Evolutionary conservation across 352 stramenopile genomes (phyloP).

Genomic region (Phytophthora sansomeana): DNA sequence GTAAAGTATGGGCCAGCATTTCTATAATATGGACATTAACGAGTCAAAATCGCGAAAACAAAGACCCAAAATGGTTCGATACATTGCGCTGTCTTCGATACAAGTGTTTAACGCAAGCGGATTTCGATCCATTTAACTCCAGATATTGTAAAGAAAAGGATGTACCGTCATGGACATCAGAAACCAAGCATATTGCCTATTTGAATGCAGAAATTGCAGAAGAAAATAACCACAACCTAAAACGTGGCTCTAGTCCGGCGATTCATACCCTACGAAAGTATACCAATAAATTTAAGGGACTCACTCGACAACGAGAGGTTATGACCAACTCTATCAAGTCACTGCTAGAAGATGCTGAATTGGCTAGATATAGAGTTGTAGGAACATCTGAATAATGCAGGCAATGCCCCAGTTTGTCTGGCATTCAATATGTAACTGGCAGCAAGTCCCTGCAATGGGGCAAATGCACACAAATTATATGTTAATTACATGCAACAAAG

Average conservation of each 20-base stretch:
- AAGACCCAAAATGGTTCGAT: slow-evolving; percentile 5
- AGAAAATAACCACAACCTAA: background rate
- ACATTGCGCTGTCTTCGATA: background rate
- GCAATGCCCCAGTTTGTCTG: background rate
- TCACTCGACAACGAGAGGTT: background rate
- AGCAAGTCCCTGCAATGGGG: background rate
- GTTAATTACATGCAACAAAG: too few species aligned
- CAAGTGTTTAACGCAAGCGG: background rate
- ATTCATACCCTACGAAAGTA: background rate
- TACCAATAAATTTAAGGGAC: background rate
- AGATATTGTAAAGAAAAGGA: background rate
- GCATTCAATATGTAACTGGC: background rate
- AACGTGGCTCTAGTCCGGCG: background rate
- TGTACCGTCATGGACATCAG: background rate
- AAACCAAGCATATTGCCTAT: slow-evolving; percentile 3
- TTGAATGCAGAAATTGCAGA: too few species aligned
- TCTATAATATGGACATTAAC: slow-evolving; percentile 1
- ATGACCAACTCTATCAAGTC: background rate
- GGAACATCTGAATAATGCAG: background rate
- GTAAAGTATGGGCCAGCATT: too few species aligned
- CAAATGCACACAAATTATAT: too few species aligned
- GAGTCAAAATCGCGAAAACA: background rate
- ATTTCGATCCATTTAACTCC: background rate
- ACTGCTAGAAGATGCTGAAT: background rate
- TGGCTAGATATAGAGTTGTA: background rate